A percentile compares a stretch with the other conserved stretches of the same genome.
phyloP scores from a whole-genome alignment of 139 green algal genomes.

The Edaphochlamys debaryana region DNA sequence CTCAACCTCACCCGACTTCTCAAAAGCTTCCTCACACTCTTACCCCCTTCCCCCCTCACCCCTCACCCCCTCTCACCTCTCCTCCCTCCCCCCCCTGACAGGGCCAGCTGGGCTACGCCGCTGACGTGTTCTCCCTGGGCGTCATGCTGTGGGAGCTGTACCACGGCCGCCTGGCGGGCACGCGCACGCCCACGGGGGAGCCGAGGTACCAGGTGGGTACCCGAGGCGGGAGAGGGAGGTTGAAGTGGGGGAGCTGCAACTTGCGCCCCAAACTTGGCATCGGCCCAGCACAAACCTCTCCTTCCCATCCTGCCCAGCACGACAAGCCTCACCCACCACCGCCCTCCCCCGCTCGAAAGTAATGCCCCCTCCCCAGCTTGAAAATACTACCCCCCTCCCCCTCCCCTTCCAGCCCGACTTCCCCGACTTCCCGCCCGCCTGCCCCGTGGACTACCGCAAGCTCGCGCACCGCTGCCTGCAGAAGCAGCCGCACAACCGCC shows the following conservation, averaged over 20 bases:
- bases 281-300: background rate
- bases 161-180: constrained; percentile 45
- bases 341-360: too few relatives aligned
- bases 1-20: background rate
- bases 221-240: too few relatives aligned
- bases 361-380: background rate
- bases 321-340: background rate
- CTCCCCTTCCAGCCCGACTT: constrained; percentile 24
- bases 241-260: too few relatives aligned
- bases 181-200: constrained; percentile 19
- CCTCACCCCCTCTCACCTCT: too few relatives aligned
- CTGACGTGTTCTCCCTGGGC: constrained; percentile 35
- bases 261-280: background rate
- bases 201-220: constrained; percentile 20
- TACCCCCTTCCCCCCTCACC: too few relatives aligned
- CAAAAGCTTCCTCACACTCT: background rate
- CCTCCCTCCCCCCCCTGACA: background rate
- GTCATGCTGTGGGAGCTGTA: constrained; percentile 69
- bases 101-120: too few relatives aligned
- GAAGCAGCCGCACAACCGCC: constrained; percentile 40
- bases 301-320: background rate
- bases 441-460: constrained; percentile 27
- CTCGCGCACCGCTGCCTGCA: constrained; percentile 41
- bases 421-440: constrained; percentile 39
- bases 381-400: background rate